Conservation (phyloP, 1,284 basidiomycete genomes). For the Tilletia indica region DNA sequence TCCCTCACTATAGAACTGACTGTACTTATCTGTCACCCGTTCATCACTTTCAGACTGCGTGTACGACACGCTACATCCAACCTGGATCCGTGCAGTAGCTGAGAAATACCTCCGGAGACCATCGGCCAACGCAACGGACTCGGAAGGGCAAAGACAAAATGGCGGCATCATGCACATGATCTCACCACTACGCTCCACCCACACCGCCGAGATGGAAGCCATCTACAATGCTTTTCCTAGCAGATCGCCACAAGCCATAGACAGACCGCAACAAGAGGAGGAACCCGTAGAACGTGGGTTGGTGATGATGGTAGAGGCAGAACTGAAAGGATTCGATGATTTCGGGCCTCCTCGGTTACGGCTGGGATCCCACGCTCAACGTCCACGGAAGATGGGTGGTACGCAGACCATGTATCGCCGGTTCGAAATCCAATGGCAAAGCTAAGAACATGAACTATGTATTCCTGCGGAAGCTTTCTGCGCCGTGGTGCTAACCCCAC, state of each 20-base stretch:
- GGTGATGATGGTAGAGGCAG: slow-evolving; percentile 25
- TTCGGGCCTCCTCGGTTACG: slow-evolving; percentile 33
- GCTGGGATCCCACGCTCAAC: neutral
- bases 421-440: slow-evolving; percentile 32
- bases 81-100: slow-evolving; percentile 47
- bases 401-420: slow-evolving; percentile 29
- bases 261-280: slow-evolving; percentile 2
- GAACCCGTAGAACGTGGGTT: neutral
- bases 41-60: slow-evolving; percentile 35
- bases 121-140: neutral
- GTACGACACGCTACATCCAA: slow-evolving; percentile 44
- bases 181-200: slow-evolving; percentile 40
- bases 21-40: no score
- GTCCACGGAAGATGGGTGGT: slow-evolving; percentile 24
- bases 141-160: neutral
- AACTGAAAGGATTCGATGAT: slow-evolving; percentile 38
- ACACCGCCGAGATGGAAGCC: slow-evolving; percentile 37
- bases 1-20: neutral
- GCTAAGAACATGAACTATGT: no score
- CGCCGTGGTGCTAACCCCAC: no score
- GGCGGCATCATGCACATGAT: slow-evolving; percentile 37
- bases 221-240: slow-evolving; percentile 37
- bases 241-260: neutral
- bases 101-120: slow-evolving; percentile 26
- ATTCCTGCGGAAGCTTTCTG: no score